These are phyloP conservation scores for Xeromyces bisporus DNA, from an alignment of 495 filamentous ascomycete species.

Conservation along the genomic window DNA sequence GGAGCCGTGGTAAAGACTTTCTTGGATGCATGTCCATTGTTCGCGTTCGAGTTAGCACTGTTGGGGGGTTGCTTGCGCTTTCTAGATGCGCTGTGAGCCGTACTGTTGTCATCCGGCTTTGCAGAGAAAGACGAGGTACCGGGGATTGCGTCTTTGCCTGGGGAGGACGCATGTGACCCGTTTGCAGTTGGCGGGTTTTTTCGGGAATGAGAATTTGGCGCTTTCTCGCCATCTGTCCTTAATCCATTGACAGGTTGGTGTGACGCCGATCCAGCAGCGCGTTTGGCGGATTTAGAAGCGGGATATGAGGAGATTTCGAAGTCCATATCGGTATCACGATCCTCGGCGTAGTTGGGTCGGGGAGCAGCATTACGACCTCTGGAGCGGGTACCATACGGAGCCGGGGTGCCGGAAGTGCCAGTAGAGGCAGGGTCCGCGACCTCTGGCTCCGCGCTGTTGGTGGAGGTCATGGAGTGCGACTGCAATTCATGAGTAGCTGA, in stretches of 20 bases:
- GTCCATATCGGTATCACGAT: slow-evolving; percentile 82
- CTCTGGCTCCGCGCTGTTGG: slow-evolving; percentile 29
- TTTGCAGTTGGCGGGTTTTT: slow-evolving; percentile 25
- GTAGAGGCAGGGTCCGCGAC: slow-evolving; percentile 22
- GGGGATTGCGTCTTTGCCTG: slow-evolving; percentile 39
- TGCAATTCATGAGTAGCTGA: slow-evolving; percentile 20
- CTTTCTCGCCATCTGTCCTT: slow-evolving; percentile 27
- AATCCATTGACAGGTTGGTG: slow-evolving; percentile 17
- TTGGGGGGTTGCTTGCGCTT: slow-evolving; percentile 67
- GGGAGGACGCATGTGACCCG: slow-evolving; percentile 12
- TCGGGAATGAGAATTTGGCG: slow-evolving; percentile 22
- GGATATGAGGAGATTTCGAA: slow-evolving; percentile 35
- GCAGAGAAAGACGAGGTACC: slow-evolving; percentile 47
- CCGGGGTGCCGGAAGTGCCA: slow-evolving; percentile 30
- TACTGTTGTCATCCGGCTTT: slow-evolving; percentile 23
- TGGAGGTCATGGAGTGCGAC: slow-evolving; percentile 34
- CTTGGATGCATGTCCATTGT: slow-evolving; percentile 21
- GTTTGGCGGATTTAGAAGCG: slow-evolving; percentile 29
- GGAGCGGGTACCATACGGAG: slow-evolving; percentile 89
- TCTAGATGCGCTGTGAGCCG: slow-evolving; percentile 33
- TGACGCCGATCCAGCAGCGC: slow-evolving; percentile 17
- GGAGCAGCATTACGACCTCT: slow-evolving; percentile 68
- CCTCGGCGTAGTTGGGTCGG: slow-evolving; percentile 91
- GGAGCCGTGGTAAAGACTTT: slow-evolving; percentile 31
- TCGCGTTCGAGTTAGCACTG: slow-evolving; percentile 20